Percentiles rank a stretch among this genome's conserved stretches.
These are phyloP conservation scores for Trichoderma sp. DNA, from an alignment of 2,329 filamentous ascomycete species.

Conservation along the genomic window DNA sequence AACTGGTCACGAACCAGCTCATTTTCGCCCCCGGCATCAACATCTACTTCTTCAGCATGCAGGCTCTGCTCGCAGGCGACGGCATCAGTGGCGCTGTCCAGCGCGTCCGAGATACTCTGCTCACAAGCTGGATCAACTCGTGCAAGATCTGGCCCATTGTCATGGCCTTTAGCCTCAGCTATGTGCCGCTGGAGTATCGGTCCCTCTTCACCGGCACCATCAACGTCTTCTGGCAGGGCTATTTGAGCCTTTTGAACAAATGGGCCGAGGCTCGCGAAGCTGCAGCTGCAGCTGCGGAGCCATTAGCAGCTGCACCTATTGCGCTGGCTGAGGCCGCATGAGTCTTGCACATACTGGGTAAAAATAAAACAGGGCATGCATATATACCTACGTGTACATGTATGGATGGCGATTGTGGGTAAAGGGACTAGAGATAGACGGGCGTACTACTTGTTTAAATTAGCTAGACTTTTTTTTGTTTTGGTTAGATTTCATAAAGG, in stretches of 20 bases:
- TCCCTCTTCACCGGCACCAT: constrained; percentile 78
- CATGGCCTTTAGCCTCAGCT: constrained; percentile 85
- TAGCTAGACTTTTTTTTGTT: background rate
- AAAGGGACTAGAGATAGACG: background rate
- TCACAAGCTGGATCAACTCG: constrained; percentile 73
- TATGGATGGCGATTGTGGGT: background rate
- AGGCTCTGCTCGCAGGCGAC: constrained; percentile 73
- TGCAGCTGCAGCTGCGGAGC: background rate
- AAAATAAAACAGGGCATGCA: background rate
- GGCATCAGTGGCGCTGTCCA: constrained; percentile 64
- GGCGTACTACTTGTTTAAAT: background rate
- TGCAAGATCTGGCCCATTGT: constrained; percentile 88
- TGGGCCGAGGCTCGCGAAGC: constrained; percentile 56
- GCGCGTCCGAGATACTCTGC: constrained; percentile 74
- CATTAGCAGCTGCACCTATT: background rate
- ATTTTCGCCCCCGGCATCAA: constrained; percentile 84
- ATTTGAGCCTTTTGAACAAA: constrained; percentile 78
- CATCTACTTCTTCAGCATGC: constrained; percentile 78
- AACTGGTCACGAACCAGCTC: constrained; percentile 78
- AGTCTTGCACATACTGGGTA: background rate
- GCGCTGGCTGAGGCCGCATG: background rate
- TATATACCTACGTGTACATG: no score
- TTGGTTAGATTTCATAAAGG: background rate
- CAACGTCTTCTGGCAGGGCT: constrained; percentile 90
- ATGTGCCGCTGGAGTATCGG: constrained; percentile 75